Base-by-base conservation (phyloP, 805 yeast genomes). In the Candida multigemmis region DNA sequence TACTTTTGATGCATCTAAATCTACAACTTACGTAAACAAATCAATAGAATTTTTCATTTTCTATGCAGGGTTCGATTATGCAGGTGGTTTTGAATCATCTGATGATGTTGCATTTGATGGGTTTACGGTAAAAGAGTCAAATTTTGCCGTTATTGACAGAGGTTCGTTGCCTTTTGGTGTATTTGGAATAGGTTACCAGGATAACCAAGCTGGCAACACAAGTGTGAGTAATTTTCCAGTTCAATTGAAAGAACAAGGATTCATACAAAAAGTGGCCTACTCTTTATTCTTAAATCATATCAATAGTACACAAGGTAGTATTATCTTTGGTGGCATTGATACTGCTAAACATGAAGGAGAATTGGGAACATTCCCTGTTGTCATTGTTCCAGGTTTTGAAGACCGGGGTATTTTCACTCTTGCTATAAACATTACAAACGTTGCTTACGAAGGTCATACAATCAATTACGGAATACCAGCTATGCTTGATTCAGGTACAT, bases 241-340 rank as follows among this genome's bases (percentile, higher is more conserved):
- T 17, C 41, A 41, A 12, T 40, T 57, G 42, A 47, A 50, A 29
- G 30, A 37, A 7, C 44, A 44, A 25, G 63, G 64, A 7, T 27
- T 38, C 24, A 56, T 53, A 34, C 34, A 50, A 20, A 51, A 45
- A 29, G 33, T 34, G 17, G 50, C 52, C 16, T 57, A 56, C 39
- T 52, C 60, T 14, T 45, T 57, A 27, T 56, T 45, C 35, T 48
- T 57, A 40, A 37, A n/a, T 25, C 26, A 38, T 2, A 24, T 32
- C 3, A 34, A 31, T 14, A 44, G 31, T n/a, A 12, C 22, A 8
- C 11, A 27, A 24, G 59, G 59, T 6, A 14, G 33, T 4, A 27
- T 52, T 12, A 25, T 50, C 13, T 50, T 51, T 35, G 59, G 59
- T 4, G 59, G 50, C 12, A 36, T 50, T 24, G 54, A 50, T 35